Evolutionary conservation across 345 rosid species (phyloP), one percentile per base, ranked within the genome.

Genomic region (Citrus inodora): DNA sequence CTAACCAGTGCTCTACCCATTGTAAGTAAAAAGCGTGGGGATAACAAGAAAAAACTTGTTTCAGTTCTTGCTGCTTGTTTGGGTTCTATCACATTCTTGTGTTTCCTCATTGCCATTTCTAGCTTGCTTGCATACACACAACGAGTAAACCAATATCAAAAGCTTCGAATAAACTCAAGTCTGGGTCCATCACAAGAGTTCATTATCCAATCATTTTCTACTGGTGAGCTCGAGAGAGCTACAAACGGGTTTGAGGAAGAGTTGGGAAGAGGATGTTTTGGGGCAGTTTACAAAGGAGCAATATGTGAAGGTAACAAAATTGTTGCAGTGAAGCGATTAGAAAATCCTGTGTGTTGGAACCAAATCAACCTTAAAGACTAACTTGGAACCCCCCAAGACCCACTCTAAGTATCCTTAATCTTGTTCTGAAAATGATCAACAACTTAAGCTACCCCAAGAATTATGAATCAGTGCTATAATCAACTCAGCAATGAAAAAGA

Each of bases 271-370:
- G 82, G 81, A 3, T 0, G 24, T 0, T 68, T 63, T 42, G 86
- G 88, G 33, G 76, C 73, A 1, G 77, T 86, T 22, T 86, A 79
- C n/a, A 81, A 61, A 79, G 88, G 88, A 21, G 4, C 2, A 28
- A 17, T 83, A 3, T 5, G 28, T 0, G 51, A 24, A 5, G 81
- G 71, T 1, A 28, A 33, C 4, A 78, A 40, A 11, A 40, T 2
- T 8, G 60, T 85, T 10, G 82, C 82, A 0, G 64, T 80, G 0
- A 85, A 80, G 51, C 74, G 74, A 63, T 58, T 85, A 10, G 84
- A 78, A 37, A 72, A 67, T 53, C 51, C 19, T 59, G 25, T 24
- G 2, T n/a, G n/a, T n/a, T n/a, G n/a, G n/a, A n/a, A n/a, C n/a
- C n/a, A n/a, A n/a, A n/a, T n/a, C n/a, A n/a, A n/a, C n/a, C n/a